These are phyloP conservation scores for Chrysanthemum makinoi DNA, from an alignment of 129 eudicot genomes.

Conservation along the genomic window DNA sequence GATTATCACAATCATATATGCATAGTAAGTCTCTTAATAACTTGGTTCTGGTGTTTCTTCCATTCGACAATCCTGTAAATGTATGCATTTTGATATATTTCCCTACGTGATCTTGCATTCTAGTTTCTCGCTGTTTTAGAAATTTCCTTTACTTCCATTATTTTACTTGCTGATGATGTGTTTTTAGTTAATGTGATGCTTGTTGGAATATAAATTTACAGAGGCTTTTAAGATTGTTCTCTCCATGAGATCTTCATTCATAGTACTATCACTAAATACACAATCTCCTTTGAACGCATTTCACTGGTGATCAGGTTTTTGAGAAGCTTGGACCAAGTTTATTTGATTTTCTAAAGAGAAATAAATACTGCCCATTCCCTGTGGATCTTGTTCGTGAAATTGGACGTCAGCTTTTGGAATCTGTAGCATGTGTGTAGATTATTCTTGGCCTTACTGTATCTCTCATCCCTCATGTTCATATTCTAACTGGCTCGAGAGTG, in stretches of 20 bases:
- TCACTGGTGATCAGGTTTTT: constrained; percentile 87
- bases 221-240: constrained; percentile 20
- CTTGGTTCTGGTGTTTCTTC: background rate
- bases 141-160: background rate
- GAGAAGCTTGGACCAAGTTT: constrained; percentile 99
- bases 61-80: background rate
- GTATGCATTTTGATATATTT: constrained; percentile 5
- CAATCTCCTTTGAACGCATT: constrained; percentile 49
- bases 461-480: too few relatives aligned
- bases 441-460: constrained; percentile 40
- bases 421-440: constrained; percentile 97
- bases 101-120: background rate
- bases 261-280: constrained; percentile 34
- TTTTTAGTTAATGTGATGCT: constrained; percentile 10
- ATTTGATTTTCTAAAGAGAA: constrained; percentile 88
- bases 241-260: constrained; percentile 17
- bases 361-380: constrained; percentile 83
- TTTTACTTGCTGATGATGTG: constrained; percentile 9
- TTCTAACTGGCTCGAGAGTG: too few relatives aligned
- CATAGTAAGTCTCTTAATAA: constrained; percentile 57
- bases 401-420: constrained; percentile 98
- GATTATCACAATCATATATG: constrained; percentile 92
- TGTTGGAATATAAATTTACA: constrained; percentile 10
- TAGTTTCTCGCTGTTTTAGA: background rate
- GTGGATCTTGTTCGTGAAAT: constrained; percentile 98